Conservation (phyloP, 2,329 filamentous ascomycete genomes). For the Exophiala oligosperma region DNA sequence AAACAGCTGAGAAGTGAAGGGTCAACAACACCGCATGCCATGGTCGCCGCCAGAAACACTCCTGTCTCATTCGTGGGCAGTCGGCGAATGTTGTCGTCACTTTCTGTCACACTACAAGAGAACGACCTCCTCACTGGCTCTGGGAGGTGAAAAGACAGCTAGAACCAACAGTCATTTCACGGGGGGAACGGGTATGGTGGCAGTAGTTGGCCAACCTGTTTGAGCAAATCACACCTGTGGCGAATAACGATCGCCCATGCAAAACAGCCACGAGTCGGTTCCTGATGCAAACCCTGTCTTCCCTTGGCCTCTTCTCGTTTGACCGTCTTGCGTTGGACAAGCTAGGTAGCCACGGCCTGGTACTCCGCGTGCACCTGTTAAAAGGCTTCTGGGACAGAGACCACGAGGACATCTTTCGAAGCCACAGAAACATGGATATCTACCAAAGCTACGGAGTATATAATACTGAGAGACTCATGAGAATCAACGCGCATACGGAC, state of each 20-base stretch:
- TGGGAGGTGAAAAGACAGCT: background rate
- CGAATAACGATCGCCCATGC: background rate
- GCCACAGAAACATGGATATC: no score
- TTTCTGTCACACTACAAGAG: background rate
- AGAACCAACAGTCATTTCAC: background rate
- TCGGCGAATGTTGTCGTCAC: background rate
- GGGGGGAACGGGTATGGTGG: constrained; percentile 1
- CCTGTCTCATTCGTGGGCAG: background rate
- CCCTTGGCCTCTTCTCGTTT: background rate
- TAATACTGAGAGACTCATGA: no score
- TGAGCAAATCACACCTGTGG: background rate
- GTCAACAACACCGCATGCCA: background rate
- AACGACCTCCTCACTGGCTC: background rate
- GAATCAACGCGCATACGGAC: no score
- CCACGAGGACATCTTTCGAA: no score
- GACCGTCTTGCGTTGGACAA: background rate
- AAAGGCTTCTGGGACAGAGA: no score
- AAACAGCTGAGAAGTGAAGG: background rate
- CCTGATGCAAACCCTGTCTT: background rate
- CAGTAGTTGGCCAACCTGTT: background rate
- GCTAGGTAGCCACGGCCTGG: no score
- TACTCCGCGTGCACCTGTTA: no score
- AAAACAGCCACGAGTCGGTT: background rate
- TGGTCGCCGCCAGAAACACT: background rate
- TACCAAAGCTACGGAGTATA: no score